Conservation (phyloP, 2,329 filamentous ascomycete species). For the Daldinia sp. region DNA sequence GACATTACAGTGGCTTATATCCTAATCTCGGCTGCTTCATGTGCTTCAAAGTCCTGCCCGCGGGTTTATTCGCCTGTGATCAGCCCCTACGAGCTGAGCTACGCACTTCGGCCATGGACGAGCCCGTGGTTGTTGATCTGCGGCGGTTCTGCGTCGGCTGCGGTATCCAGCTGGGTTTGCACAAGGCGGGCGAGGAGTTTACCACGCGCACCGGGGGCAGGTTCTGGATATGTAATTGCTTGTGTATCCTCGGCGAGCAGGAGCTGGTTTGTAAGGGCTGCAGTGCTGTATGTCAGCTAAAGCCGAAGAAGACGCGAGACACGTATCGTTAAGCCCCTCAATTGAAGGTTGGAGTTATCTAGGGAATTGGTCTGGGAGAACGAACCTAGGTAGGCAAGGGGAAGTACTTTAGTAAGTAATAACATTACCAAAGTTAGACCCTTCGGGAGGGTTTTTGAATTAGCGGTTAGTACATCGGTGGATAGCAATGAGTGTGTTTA, state of each 20-base stretch:
- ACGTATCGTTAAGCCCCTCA: background rate
- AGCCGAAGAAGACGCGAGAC: background rate
- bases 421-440: too few species aligned
- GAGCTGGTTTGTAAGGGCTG: conserved; percentile 28
- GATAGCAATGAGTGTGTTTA: background rate
- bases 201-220: conserved; percentile 13
- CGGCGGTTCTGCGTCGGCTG: conserved; percentile 44
- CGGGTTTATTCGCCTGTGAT: conserved; percentile 31
- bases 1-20: conserved; percentile 23
- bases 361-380: background rate
- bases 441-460: background rate
- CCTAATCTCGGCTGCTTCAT: conserved; percentile 40
- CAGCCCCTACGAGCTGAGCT: conserved; percentile 29
- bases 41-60: conserved; percentile 35
- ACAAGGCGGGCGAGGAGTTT: conserved; percentile 35
- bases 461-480: background rate
- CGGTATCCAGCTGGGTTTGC: conserved; percentile 36
- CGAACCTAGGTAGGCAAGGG: too few species aligned
- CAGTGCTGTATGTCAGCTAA: conserved; percentile 17
- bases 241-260: conserved; percentile 10
- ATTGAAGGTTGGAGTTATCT: background rate
- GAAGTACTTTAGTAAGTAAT: too few species aligned
- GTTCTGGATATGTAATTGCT: conserved; percentile 40
- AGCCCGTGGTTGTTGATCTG: conserved; percentile 29
- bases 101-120: background rate